Base-by-base conservation (phyloP, 139 green algal genomes). In the Tetradesmus lagerheimii region DNA sequence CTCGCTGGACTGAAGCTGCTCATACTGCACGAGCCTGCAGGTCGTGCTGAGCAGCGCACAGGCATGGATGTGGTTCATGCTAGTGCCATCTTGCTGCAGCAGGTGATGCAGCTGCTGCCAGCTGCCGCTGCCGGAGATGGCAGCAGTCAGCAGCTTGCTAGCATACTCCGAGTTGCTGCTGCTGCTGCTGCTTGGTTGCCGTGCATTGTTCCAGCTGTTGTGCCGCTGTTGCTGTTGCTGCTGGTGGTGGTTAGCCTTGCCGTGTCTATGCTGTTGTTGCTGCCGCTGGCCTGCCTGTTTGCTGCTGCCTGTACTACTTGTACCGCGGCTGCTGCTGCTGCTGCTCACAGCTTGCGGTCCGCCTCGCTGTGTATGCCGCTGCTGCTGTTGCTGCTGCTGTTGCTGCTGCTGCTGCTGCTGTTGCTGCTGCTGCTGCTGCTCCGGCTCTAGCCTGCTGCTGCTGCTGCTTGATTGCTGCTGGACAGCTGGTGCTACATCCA, bases 11-110 rank as follows among this genome's bases (percentile, higher is more conserved):
- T 29, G 25, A 4, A 89, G 66, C 84, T 57, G 71, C 29, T 67
- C 18, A 27, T 89, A 89, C 37, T 80, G 62, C 37, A 79, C 71
- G 25, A 89, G 29, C 37, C 76, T 62, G 64, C 64, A 43, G 9
- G 84, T 89, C 0, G 64, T 79, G 38, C 38, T 79, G 18, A 89
- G 66, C 62, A 89, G 39, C 4, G 84, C 84, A 39, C 66, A 89
- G 14, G 84, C 64, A 57, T 89, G 84, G 66, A 89, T 89, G 66
- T 89, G 84, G 38, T 89, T 89, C 64, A 89, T 79, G 62, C 39
- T 39, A 35, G 16, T 4, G 1, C 37, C 57, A 34, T 78, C 57
- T 14, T 88, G 80, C 80, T 71, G 80, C 45, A 86, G 80, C 43
- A 86, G 45, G 15, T 71, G 45, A n/a, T 71, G 45, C 80, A 86